Conservation (phyloP, 2,329 filamentous ascomycete genomes). For the Cladophialophora yegresii region DNA sequence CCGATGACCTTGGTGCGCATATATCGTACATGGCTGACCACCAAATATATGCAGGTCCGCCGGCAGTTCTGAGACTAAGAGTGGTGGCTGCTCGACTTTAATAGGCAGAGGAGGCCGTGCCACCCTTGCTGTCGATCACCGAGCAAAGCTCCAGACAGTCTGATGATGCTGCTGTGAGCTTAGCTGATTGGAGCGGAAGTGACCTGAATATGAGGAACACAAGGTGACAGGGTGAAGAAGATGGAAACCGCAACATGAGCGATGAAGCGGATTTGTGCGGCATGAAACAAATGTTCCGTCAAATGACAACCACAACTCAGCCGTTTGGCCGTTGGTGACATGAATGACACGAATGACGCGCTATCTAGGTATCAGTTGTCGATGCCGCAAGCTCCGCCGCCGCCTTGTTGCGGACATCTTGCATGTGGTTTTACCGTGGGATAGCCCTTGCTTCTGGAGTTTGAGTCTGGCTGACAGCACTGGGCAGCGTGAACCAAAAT, state of each 20-base stretch:
- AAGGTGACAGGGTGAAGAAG: not conserved
- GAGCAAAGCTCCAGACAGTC: not conserved
- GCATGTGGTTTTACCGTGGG: not conserved
- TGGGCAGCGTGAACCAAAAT: conserved; percentile 7
- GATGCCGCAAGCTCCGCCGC: not conserved
- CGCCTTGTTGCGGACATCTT: not conserved
- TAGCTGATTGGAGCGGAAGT: not conserved
- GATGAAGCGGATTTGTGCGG: conserved; percentile 1
- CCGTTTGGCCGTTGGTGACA: not conserved
- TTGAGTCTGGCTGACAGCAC: not conserved
- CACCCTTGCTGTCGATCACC: not conserved
- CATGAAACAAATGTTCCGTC: not conserved
- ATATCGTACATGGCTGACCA: conserved; percentile 12
- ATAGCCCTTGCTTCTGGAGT: not conserved
- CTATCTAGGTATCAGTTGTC: not conserved
- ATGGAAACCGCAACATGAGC: not conserved
- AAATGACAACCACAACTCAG: not conserved
- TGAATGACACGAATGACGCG: not conserved
- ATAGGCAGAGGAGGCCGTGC: not conserved
- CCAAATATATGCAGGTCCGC: conserved; percentile 6
- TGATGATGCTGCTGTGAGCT: not conserved
- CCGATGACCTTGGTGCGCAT: not conserved
- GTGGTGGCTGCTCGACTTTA: not conserved
- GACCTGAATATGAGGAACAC: not conserved
- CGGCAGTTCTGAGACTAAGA: not conserved